phyloP scores from a whole-genome alignment of 805 yeast genomes.

The Candida odintsovae region DNA sequence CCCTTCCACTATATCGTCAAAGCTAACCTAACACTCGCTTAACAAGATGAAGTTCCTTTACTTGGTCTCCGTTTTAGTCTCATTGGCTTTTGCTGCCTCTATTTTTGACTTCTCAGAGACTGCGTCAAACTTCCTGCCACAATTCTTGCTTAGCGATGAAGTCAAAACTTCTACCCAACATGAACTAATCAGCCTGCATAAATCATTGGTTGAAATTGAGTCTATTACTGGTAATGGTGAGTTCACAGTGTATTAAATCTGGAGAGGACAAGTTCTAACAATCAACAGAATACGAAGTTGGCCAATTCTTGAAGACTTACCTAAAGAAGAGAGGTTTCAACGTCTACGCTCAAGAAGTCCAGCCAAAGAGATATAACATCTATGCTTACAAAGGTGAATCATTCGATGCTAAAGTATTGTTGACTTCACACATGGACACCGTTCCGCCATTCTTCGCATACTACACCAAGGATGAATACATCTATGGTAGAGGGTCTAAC shows the following conservation, averaged over 20 bases:
- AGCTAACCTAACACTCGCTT: not conserved
- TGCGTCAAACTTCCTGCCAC: not conserved
- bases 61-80: not conserved
- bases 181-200: conserved; percentile 21
- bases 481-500: conserved; percentile 61
- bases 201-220: conserved; percentile 21
- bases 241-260: not conserved
- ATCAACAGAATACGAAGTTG: conserved; percentile 14
- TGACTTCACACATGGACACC: conserved; percentile 67
- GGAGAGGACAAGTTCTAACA: not conserved
- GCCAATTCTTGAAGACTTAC: conserved; percentile 12
- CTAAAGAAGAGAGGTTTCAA: conserved; percentile 36
- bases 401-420: conserved; percentile 38
- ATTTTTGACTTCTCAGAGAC: not conserved
- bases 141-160: not conserved
- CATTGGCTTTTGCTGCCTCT: not conserved
- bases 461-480: conserved; percentile 35
- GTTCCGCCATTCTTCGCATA: conserved; percentile 64
- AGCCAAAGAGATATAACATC: conserved; percentile 38
- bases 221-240: conserved; percentile 14
- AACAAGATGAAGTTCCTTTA: not conserved
- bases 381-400: conserved; percentile 50
- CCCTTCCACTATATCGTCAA: not conserved
- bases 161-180: conserved; percentile 8
- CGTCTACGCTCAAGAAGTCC: conserved; percentile 40